Evolutionary conservation across 2,329 filamentous ascomycete species (phyloP), one percentile per base, ranked within the genome.

Genomic region (Penicillium sp.): DNA sequence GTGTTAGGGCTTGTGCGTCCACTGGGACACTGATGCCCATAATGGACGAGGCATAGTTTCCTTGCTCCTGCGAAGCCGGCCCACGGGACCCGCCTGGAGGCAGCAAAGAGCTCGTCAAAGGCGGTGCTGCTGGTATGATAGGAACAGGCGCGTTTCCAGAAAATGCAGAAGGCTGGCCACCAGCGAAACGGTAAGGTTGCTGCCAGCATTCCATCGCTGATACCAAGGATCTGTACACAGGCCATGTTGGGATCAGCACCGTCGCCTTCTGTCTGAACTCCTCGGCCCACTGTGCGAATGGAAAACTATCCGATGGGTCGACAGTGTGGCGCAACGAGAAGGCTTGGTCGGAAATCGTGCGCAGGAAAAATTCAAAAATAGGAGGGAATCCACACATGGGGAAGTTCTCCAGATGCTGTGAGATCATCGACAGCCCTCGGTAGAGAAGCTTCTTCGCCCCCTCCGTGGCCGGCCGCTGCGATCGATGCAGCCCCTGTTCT

Each of bases 401-500:
- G 40, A 73, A 72, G 37, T 71, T 70, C 10, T 72, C 67, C 15
- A 67, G 46, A 47, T 71, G 68, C 35, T 70, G 66, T 7, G 63
- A 60, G 5, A 72, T 48, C 47, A 72, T 66, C 8, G 61, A 58
- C n/a, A 71, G 55, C 2, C 62, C 64, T 8, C 66, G 59, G 37
- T 66, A 69, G 2, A 72, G 63, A 5, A 72, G 55, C 44, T 70
- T 69, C 58, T 66, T 69, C 8, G 67, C 65, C 2, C 66, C 65
- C 42, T 70, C 66, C 4, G 62, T 62, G 4, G 67, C 61, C 1
- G 64, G 63, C n/a, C 66, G 60, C 43, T 68, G 66, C 2, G 61
- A 62, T 12, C 59, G 63, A 45, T 64, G 61, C 15, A 69, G 35
- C 1, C 56, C 60, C 8, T 66, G 62, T 41, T 67, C 64, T n/a